Evolutionary conservation across 2,329 filamentous ascomycete species (phyloP), one percentile per base, ranked within the genome.

Genomic region (Scedosporium boydii): DNA sequence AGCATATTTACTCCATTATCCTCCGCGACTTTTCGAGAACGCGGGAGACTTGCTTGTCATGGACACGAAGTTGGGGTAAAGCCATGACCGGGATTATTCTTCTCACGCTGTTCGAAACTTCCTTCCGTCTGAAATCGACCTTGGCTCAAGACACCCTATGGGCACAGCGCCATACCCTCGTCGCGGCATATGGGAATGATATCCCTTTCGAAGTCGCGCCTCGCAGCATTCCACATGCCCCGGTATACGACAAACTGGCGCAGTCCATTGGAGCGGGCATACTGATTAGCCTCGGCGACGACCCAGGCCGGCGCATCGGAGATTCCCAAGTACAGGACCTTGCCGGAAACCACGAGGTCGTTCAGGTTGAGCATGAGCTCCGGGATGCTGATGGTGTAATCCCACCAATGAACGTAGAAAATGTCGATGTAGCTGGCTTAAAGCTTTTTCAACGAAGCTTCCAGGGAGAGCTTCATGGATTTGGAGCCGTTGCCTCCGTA

Each of bases 1-100:
- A 85, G 87, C 58, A 90, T 78, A 34, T 68, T 82, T 59, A 79
- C 75, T 1, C 81, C 80, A 66, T 86, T 82, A 64, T 79, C 76
- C 6, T 78, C 77, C 0, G 83, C 85, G 6, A 89, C 79, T 66
- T 83, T 27, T 82, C 85, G 0, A 91, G 77, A 0, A 83, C 83
- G 27, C 76, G 78, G 59, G 80, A 83, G 41, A 86, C 77, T 61
- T 78, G 78, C 6, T 70, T 72, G 63, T 84, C 81, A 0, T 80
- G 75, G 29, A 82, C 79, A n/a, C 2, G 75, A 77, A 63, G 82
- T 70, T 51, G 65, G 59, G 65, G 74, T 65, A n/a, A 55, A 62
- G 65, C 67, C 76, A 65, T 72, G 73, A 62, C 72, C 74, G 68
- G 80, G 79, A 42, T 76, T 78, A 0, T 59, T 42, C 4, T 70